Conservation (phyloP, 768 basidiomycete species). For the Termitomyces sp. region DNA sequence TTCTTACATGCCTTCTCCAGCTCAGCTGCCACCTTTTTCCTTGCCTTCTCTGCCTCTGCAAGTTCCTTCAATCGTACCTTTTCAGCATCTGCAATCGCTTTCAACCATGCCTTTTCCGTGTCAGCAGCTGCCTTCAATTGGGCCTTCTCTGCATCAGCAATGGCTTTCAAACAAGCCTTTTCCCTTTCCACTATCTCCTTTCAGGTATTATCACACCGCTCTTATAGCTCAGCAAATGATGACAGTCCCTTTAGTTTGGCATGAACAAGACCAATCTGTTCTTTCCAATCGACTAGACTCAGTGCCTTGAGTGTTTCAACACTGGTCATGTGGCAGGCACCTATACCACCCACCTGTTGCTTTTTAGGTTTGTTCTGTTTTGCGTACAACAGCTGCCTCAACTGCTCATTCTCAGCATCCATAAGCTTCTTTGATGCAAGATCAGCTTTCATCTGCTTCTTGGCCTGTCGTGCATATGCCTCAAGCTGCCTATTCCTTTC, state of each 20-base stretch:
- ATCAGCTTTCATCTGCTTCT: constrained; percentile 20
- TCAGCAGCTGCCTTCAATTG: not conserved
- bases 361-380: constrained; percentile 15
- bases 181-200: not conserved
- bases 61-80: not conserved
- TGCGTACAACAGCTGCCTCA: constrained; percentile 20
- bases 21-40: not conserved
- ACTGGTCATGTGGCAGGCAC: constrained; percentile 23
- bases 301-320: constrained; percentile 18
- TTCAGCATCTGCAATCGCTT: not conserved
- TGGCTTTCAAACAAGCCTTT: not conserved
- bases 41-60: not conserved
- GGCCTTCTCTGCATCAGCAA: not conserved
- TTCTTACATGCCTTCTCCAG: constrained; percentile 3
- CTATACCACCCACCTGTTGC: constrained; percentile 13
- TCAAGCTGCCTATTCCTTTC: constrained; percentile 15
- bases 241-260: not conserved
- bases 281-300: constrained; percentile 5
- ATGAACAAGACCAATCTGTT: not conserved
- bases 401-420: constrained; percentile 27
- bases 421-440: constrained; percentile 25
- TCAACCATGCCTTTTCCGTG: not conserved
- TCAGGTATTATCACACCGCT: not conserved
- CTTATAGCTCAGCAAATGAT: constrained; percentile 11
- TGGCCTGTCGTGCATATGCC: constrained; percentile 11